These are phyloP conservation scores for Acer negundo DNA, from an alignment of 345 rosid species.

Conservation along the genomic window DNA sequence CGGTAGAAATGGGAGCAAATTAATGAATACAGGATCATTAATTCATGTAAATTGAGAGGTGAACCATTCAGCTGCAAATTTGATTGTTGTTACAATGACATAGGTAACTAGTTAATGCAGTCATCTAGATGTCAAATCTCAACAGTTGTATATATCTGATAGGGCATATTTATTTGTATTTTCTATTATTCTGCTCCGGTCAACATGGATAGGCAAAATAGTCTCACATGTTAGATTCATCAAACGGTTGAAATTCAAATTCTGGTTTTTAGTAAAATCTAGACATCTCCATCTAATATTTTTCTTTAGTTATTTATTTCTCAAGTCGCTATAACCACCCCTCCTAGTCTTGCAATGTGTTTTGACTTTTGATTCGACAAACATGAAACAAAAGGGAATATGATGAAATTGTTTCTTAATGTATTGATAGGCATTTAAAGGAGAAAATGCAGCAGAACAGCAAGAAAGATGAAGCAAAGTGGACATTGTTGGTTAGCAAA, in stretches of 20 bases:
- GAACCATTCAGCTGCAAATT: not conserved
- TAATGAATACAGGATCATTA: too few species aligned
- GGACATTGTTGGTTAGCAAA: conserved; percentile 73
- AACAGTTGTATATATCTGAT: not conserved
- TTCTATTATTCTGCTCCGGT: too few species aligned
- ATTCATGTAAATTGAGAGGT: not conserved
- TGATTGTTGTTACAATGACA: not conserved
- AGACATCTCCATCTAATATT: too few species aligned
- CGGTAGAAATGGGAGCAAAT: not conserved
- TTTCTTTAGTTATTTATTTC: too few species aligned
- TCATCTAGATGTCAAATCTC: not conserved
- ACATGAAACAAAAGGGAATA: not conserved
- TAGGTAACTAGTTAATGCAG: not conserved
- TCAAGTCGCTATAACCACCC: too few species aligned
- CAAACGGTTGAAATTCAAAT: too few species aligned
- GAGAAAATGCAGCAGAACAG: conserved; percentile 65
- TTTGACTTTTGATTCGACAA: too few species aligned
- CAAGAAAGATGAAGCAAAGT: conserved; percentile 72
- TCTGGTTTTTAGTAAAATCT: too few species aligned
- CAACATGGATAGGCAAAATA: too few species aligned
- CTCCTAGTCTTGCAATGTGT: too few species aligned
- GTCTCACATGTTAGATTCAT: too few species aligned
- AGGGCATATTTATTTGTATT: not conserved
- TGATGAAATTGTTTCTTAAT: not conserved
- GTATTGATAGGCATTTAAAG: conserved; percentile 53